phyloP scores from a whole-genome alignment of 1,284 basidiomycete genomes.

The Marasmius tenuissimus region DNA sequence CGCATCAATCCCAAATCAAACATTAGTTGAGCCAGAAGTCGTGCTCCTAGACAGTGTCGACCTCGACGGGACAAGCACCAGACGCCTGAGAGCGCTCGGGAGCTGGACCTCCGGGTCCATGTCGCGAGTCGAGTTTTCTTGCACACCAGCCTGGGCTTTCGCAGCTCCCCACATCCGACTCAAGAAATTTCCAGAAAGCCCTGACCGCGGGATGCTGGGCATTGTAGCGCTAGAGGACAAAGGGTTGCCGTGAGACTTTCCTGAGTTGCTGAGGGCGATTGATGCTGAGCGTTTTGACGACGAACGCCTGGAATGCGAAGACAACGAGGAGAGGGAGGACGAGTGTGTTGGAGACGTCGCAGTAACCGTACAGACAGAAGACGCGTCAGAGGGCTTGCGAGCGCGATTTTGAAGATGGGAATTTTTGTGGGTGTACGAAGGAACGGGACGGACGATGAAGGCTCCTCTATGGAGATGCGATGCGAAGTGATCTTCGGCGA shows the following conservation, averaged over 20 bases:
- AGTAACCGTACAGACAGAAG: conserved; percentile 49
- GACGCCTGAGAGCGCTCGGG: conserved; percentile 6
- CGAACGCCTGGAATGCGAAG: conserved; percentile 20
- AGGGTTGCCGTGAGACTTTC: conserved; percentile 18
- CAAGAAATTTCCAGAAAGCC: conserved; percentile 49
- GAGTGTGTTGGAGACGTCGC: conserved; percentile 25
- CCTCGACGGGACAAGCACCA: conserved; percentile 11
- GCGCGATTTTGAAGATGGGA: conserved; percentile 36
- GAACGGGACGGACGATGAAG: conserved; percentile 42
- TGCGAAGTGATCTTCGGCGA: conserved; percentile 1
- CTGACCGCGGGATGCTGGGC: conserved; percentile 37
- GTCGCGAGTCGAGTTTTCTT: conserved; percentile 5
- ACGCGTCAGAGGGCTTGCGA: conserved; percentile 56
- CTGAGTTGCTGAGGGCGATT: conserved; percentile 17
- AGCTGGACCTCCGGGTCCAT: conserved; percentile 1
- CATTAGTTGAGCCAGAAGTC: background rate
- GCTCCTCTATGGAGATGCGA: conserved; percentile 26
- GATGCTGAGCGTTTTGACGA: conserved; percentile 29
- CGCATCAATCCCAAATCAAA: background rate
- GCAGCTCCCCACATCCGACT: conserved; percentile 68
- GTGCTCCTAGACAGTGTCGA: background rate
- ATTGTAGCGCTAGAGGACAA: conserved; percentile 43
- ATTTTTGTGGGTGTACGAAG: conserved; percentile 44
- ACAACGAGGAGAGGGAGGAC: conserved; percentile 18
- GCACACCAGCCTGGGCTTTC: conserved; percentile 20